Conservation (phyloP, 208 protist genomes). For the Trypanosomatidae sp. region DNA sequence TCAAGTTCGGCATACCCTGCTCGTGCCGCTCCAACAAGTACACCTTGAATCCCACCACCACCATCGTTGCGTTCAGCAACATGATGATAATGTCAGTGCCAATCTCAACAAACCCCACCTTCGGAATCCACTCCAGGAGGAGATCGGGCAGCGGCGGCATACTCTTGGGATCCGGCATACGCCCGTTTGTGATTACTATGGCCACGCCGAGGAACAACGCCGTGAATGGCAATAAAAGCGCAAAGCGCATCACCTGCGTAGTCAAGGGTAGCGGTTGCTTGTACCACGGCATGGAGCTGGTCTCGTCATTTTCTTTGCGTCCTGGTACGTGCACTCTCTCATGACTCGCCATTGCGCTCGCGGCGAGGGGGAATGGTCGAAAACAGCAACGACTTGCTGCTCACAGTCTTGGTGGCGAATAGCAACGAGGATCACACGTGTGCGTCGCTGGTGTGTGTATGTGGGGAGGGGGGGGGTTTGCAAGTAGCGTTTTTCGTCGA, state of each 20-base stretch:
- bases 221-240: conserved; percentile 51
- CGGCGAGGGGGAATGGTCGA: no score
- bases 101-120: conserved; percentile 39
- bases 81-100: conserved; percentile 62
- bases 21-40: conserved; percentile 58
- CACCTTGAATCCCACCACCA: conserved; percentile 56
- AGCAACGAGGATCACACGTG: not conserved
- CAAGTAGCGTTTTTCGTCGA: not conserved
- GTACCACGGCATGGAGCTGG: conserved; percentile 28
- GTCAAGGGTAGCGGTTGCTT: conserved; percentile 55
- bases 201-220: conserved; percentile 56
- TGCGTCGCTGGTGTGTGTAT: not conserved
- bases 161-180: conserved; percentile 74
- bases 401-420: not conserved
- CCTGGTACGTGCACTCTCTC: not conserved
- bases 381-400: not conserved
- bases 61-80: conserved; percentile 42
- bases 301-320: conserved; percentile 5
- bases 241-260: conserved; percentile 71
- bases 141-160: conserved; percentile 73
- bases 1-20: conserved; percentile 22
- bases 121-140: conserved; percentile 63
- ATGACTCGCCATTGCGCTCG: not conserved
- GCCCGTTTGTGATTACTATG: conserved; percentile 65
- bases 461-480: not conserved